phyloP scores from a whole-genome alignment of 31 red algal genomes.

The Porphyra umbilicalis region DNA sequence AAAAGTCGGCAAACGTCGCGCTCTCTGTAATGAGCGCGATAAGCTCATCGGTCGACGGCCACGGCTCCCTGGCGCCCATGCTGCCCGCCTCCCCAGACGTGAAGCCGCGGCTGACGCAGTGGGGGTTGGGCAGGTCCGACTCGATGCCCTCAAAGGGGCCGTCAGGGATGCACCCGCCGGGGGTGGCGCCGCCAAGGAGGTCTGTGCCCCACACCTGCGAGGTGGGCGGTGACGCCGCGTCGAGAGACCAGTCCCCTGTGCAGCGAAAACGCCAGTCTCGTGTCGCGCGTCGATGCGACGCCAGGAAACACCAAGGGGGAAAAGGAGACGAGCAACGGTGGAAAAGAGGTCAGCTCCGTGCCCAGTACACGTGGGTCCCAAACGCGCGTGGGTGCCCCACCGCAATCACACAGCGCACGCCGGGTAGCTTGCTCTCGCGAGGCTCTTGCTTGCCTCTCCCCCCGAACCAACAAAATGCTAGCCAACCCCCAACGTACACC shows the following conservation, averaged over 20 bases:
- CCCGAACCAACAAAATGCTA: no score
- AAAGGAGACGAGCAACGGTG: no score
- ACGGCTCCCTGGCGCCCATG: slow-evolving; percentile 13
- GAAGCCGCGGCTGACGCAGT: slow-evolving; percentile 34
- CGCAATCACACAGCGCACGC: no score
- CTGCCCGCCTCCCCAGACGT: slow-evolving; percentile 41
- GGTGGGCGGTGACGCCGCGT: neutral
- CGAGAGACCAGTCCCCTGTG: neutral
- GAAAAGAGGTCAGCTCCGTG: neutral
- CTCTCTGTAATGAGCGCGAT: neutral
- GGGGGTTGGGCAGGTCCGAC: slow-evolving; percentile 7
- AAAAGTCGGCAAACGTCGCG: slow-evolving; percentile 36
- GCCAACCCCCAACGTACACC: slow-evolving; percentile 36
- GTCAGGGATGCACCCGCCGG: slow-evolving; percentile 14
- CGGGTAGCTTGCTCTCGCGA: no score
- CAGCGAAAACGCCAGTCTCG: no score
- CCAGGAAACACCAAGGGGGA: no score
- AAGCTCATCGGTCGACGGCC: no score
- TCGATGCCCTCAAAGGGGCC: slow-evolving; percentile 35
- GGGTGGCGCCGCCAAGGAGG: neutral
- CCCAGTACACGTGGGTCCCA: neutral
- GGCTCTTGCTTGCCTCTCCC: no score
- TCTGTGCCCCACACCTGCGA: neutral
- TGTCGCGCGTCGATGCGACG: no score
- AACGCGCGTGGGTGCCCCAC: no score